These are phyloP conservation scores for Talaromyces sp. DNA, from an alignment of 2,329 filamentous ascomycete genomes.

Conservation along the genomic window DNA sequence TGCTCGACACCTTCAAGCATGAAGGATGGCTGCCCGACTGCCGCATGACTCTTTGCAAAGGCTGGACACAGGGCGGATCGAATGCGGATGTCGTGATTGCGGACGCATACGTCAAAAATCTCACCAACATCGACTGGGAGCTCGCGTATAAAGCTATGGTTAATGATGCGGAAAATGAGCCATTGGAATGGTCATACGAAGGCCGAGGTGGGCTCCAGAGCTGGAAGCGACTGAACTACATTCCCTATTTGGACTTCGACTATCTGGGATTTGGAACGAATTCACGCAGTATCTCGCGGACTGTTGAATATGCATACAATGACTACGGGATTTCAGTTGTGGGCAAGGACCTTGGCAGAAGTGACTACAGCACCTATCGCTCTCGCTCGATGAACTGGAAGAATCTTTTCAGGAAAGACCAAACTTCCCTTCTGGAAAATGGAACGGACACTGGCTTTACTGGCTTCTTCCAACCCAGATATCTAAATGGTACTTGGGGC, in stretches of 20 bases:
- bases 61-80: conserved; percentile 30
- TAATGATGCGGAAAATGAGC: conserved; percentile 70
- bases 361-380: conserved; percentile 52
- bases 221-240: conserved; percentile 70
- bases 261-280: conserved; percentile 66
- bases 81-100: conserved; percentile 70
- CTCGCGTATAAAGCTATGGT: conserved; percentile 68
- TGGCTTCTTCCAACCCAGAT: conserved; percentile 71
- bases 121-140: conserved; percentile 66
- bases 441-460: conserved; percentile 64
- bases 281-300: conserved; percentile 69
- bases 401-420: conserved; percentile 65
- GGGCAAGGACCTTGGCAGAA: conserved; percentile 57
- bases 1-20: conserved; percentile 34
- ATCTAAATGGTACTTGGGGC: conserved; percentile 68
- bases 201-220: conserved; percentile 69
- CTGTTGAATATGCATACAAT: conserved; percentile 75
- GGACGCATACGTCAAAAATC: conserved; percentile 67
- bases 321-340: conserved; percentile 67
- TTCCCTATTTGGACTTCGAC: conserved; percentile 70
- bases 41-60: conserved; percentile 36
- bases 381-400: conserved; percentile 62
- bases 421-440: conserved; percentile 55
- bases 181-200: conserved; percentile 67
- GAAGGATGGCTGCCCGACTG: conserved; percentile 36